phyloP scores from a whole-genome alignment of 495 filamentous ascomycete species.

The Xylaria bambusicola region DNA sequence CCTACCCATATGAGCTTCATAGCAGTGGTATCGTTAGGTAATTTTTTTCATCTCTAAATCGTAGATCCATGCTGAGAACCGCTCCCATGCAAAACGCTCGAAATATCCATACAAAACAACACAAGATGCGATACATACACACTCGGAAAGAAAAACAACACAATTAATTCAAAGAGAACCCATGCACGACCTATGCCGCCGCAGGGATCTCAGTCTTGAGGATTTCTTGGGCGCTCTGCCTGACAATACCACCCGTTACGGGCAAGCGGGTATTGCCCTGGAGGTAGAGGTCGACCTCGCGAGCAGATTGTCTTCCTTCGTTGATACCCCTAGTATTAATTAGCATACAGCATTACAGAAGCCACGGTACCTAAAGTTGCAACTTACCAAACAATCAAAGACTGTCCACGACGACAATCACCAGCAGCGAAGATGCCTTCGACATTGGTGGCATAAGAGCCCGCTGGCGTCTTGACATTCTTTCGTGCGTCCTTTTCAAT shows the following conservation, averaged over 20 bases:
- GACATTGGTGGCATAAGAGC: slow-evolving; percentile 86
- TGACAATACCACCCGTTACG: slow-evolving; percentile 93
- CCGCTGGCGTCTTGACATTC: slow-evolving; percentile 95
- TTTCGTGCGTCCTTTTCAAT: slow-evolving; percentile 93
- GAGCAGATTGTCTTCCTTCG: slow-evolving; percentile 90
- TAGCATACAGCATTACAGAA: slow-evolving; percentile 24
- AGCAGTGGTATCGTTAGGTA: too few species aligned
- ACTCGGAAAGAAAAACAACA: too few species aligned
- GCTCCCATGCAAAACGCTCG: not conserved
- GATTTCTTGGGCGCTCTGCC: slow-evolving; percentile 71
- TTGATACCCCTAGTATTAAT: slow-evolving; percentile 84
- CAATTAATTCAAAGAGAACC: too few species aligned
- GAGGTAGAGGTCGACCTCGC: slow-evolving; percentile 91
- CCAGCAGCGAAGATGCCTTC: slow-evolving; percentile 93
- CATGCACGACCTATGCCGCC: slow-evolving; percentile 2
- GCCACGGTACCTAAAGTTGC: not conserved
- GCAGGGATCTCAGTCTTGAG: slow-evolving; percentile 39
- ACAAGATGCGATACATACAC: not conserved
- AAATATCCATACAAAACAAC: not conserved
- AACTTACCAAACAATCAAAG: slow-evolving; percentile 94
- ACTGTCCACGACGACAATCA: slow-evolving; percentile 95
- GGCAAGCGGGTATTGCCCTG: slow-evolving; percentile 80
- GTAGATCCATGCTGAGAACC: too few species aligned
- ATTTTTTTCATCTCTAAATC: too few species aligned
- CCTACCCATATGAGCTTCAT: too few species aligned